phyloP scores from a whole-genome alignment of 202 grass and related monocot genomes.

The Bolboschoenoplectus hybrid region DNA sequence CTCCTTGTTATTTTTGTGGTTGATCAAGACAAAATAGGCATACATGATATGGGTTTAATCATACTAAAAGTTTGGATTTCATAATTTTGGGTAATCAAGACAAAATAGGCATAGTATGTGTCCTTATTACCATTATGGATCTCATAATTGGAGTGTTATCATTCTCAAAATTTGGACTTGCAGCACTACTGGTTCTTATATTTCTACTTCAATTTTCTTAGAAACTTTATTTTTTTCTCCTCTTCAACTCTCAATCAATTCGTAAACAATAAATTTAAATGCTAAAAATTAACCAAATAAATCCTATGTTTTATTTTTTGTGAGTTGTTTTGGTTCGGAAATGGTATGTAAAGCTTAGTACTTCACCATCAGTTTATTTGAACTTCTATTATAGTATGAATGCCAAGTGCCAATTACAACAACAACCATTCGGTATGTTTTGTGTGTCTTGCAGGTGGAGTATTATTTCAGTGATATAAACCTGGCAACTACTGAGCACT shows the following conservation, averaged over 20 bases:
- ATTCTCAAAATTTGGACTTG: background rate
- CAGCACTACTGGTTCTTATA: background rate
- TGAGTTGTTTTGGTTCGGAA: background rate
- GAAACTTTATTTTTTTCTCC: background rate
- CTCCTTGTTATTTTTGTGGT: background rate
- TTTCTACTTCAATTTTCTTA: background rate
- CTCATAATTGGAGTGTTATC: background rate
- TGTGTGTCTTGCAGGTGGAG: slow-evolving; percentile 64
- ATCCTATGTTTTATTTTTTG: background rate
- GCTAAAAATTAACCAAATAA: background rate
- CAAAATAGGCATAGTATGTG: background rate
- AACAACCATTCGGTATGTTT: slow-evolving; percentile 22
- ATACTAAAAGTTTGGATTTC: background rate
- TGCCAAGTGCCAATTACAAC: background rate
- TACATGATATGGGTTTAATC: background rate
- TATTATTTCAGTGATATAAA: slow-evolving; percentile 99
- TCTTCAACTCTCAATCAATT: background rate
- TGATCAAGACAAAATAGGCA: background rate
- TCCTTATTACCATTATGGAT: background rate
- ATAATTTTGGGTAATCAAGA: background rate
- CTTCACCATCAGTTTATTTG: background rate
- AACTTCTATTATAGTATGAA: background rate
- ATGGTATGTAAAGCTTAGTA: background rate
- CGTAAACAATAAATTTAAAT: background rate
- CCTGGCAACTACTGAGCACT: slow-evolving; percentile 93